These are phyloP conservation scores for Penicillium brasilianum DNA, from an alignment of 2,329 filamentous ascomycete genomes.

Conservation along the genomic window DNA sequence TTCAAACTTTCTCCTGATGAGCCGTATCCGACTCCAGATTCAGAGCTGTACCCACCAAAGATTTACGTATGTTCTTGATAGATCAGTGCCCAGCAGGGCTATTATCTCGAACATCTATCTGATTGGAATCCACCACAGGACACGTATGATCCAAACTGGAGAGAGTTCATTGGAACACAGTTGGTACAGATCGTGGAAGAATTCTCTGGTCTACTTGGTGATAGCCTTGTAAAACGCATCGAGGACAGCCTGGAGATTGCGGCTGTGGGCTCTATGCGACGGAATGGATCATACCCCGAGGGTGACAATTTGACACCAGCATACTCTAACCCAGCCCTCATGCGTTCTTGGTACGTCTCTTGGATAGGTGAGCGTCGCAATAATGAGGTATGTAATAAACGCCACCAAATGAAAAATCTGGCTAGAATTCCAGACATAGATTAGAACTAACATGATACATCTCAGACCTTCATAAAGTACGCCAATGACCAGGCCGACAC, in stretches of 20 bases:
- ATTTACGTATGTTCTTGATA: slow-evolving; percentile 19
- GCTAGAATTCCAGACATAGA: too few relatives aligned
- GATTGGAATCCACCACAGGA: slow-evolving; percentile 52
- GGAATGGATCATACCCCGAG: slow-evolving; percentile 47
- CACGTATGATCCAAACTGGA: slow-evolving; percentile 69
- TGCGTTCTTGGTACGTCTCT: slow-evolving; percentile 48
- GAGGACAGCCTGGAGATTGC: slow-evolving; percentile 45
- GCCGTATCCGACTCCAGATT: slow-evolving; percentile 56
- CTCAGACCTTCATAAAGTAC: slow-evolving; percentile 42
- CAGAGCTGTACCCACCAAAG: slow-evolving; percentile 52
- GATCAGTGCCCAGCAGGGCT: not conserved
- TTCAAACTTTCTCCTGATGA: slow-evolving; percentile 52
- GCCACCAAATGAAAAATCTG: not conserved
- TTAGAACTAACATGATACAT: not conserved
- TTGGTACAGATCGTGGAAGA: slow-evolving; percentile 65
- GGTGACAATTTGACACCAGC: slow-evolving; percentile 48
- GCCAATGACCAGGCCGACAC: slow-evolving; percentile 42
- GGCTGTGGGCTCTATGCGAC: slow-evolving; percentile 48
- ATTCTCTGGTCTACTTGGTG: slow-evolving; percentile 41
- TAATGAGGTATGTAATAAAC: slow-evolving; percentile 33
- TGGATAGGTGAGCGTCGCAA: slow-evolving; percentile 49
- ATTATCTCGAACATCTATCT: not conserved
- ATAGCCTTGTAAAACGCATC: slow-evolving; percentile 39
- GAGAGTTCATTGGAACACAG: slow-evolving; percentile 65
- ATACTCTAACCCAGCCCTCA: slow-evolving; percentile 51